These are phyloP conservation scores for Amphicarpaea edgeworthii DNA, from an alignment of 306 rosid genomes.

Conservation along the genomic window DNA sequence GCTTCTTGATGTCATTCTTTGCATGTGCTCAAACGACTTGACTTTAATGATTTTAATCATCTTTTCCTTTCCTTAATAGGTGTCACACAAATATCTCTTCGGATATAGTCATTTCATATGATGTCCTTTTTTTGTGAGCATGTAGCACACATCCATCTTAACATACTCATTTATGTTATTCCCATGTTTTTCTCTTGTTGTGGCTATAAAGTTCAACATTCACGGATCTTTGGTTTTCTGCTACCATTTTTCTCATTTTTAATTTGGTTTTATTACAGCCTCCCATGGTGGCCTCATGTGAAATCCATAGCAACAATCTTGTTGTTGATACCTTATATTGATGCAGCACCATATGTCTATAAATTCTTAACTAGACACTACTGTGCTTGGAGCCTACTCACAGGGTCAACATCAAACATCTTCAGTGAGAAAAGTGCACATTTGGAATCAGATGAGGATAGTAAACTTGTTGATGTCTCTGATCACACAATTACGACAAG, in stretches of 20 bases:
- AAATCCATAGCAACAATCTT: constrained; percentile 61
- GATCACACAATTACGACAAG: constrained; percentile 34
- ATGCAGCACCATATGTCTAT: constrained; percentile 58
- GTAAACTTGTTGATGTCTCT: constrained; percentile 31
- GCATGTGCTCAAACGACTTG: not conserved
- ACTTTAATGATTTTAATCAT: not conserved
- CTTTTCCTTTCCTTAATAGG: not conserved
- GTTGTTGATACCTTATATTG: constrained; percentile 59
- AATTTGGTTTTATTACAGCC: constrained; percentile 53
- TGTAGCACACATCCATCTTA: not conserved
- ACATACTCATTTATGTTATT: not conserved
- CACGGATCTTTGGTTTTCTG: not conserved
- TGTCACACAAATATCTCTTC: too few species aligned
- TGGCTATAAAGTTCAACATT: too few species aligned
- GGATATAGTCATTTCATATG: too few species aligned
- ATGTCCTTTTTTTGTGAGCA: too few species aligned
- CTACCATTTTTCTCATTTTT: constrained; percentile 20
- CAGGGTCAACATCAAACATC: constrained; percentile 25
- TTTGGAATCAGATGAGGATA: constrained; percentile 7
- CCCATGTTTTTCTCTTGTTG: not conserved
- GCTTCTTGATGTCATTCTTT: constrained; percentile 15
- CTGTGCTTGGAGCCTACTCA: constrained; percentile 35
- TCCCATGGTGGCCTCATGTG: constrained; percentile 62
- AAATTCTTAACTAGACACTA: constrained; percentile 45
- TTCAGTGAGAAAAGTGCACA: constrained; percentile 27